Conservation (phyloP, 306 rosid species). For the Albizia julibrissin region DNA sequence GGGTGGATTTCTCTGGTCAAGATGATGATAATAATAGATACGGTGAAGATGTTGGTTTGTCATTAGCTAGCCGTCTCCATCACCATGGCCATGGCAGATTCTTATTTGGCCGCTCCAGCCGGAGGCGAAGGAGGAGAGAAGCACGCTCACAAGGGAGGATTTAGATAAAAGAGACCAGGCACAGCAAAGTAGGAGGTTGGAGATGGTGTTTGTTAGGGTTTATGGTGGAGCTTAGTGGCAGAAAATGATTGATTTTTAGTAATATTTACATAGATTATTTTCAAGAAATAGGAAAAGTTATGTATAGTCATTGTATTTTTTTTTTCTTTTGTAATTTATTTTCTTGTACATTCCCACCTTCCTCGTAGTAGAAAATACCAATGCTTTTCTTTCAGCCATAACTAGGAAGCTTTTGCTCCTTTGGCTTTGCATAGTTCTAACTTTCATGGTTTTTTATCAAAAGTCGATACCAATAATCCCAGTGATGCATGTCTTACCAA, state of each 20-base stretch:
- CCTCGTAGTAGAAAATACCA: conserved; percentile 18
- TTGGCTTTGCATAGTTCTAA: background rate
- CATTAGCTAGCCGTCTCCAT: conserved; percentile 70
- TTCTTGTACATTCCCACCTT: conserved; percentile 34
- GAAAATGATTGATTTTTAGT: conserved; percentile 42
- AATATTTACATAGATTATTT: conserved; percentile 47
- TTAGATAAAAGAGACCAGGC: conserved; percentile 28
- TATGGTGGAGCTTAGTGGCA: conserved; percentile 49
- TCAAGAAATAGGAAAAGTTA: conserved; percentile 35
- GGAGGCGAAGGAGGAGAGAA: conserved; percentile 79
- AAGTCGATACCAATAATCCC: background rate
- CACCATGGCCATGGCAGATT: conserved; percentile 69
- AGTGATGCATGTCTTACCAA: background rate
- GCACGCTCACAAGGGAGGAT: conserved; percentile 24
- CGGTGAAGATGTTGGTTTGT: conserved; percentile 49
- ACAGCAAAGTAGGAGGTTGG: conserved; percentile 57
- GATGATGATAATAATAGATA: conserved; percentile 42
- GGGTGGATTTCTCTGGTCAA: conserved; percentile 54
- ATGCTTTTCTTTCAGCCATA: background rate
- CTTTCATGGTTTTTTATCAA: background rate
- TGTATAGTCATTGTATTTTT: conserved; percentile 33
- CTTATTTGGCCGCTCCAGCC: conserved; percentile 71
- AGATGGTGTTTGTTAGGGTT: conserved; percentile 53
- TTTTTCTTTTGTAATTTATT: conserved; percentile 42
- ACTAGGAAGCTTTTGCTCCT: background rate